phyloP scores from a whole-genome alignment of 805 yeast genomes.

The Ogataea trehalophila region DNA sequence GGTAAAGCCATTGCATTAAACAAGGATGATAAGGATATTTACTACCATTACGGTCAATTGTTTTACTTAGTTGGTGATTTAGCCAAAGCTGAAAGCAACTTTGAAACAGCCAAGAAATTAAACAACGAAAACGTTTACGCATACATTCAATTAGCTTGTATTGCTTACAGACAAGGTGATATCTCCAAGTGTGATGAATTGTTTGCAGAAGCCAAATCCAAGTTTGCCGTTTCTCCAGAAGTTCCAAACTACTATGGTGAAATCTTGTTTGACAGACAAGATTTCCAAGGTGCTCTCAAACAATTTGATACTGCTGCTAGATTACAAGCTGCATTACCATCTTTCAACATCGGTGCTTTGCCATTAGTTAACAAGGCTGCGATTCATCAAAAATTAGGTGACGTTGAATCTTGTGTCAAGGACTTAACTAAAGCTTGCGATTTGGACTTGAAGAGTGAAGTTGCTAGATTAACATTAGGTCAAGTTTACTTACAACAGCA shows the following conservation, averaged over 20 bases:
- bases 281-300: conserved; percentile 63
- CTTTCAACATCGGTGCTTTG: conserved; percentile 77
- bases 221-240: conserved; percentile 84
- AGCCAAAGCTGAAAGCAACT: conserved; percentile 65
- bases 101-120: conserved; percentile 67
- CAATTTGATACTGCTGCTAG: conserved; percentile 85
- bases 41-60: conserved; percentile 93
- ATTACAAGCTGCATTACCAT: conserved; percentile 66
- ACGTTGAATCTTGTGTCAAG: conserved; percentile 53
- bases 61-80: conserved; percentile 76
- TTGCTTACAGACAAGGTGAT: conserved; percentile 74
- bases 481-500: conserved; percentile 84
- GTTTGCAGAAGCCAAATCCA: conserved; percentile 64
- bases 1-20: conserved; percentile 64
- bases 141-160: conserved; percentile 88
- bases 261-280: conserved; percentile 77
- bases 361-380: conserved; percentile 90
- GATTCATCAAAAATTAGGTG: conserved; percentile 51
- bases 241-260: conserved; percentile 96
- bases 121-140: conserved; percentile 78
- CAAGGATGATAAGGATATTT: conserved; percentile 72
- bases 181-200: conserved; percentile 52
- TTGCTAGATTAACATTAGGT: conserved; percentile 86
- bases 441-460: conserved; percentile 83
- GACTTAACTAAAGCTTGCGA: conserved; percentile 71